Evolutionary conservation across 495 filamentous ascomycete species (phyloP).

Genomic region (Tetracladium marchalianum): DNA sequence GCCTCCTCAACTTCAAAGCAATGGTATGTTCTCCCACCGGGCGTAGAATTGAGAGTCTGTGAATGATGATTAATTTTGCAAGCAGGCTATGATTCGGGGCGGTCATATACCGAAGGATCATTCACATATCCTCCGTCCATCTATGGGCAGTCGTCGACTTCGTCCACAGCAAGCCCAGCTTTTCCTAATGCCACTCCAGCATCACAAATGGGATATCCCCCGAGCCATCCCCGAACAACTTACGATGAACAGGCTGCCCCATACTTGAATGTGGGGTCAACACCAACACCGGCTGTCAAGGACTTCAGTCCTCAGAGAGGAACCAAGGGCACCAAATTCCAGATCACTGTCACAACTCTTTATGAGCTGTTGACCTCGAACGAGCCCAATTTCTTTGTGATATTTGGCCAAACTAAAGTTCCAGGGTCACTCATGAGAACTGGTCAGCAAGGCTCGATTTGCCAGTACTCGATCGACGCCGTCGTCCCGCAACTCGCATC

Average conservation of each 20-base stretch:
- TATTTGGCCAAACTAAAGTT: constrained; percentile 65
- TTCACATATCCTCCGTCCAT: constrained; percentile 21
- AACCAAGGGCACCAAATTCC: constrained; percentile 54
- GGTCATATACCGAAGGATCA: constrained; percentile 20
- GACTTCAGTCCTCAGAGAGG: constrained; percentile 61
- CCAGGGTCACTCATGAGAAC: constrained; percentile 52
- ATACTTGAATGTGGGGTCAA: constrained; percentile 39
- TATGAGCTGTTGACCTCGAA: constrained; percentile 57
- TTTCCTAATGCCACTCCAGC: constrained; percentile 35
- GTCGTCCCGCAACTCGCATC: constrained; percentile 60
- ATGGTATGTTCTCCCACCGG: constrained; percentile 28
- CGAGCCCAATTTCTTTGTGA: constrained; percentile 49
- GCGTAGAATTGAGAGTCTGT: constrained; percentile 3
- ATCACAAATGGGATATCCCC: constrained; percentile 32
- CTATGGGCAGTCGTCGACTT: constrained; percentile 8
- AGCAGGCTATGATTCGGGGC: constrained; percentile 27
- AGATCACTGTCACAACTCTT: constrained; percentile 61
- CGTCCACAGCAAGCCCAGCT: constrained; percentile 26
- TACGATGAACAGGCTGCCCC: constrained; percentile 43
- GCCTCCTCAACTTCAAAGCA: constrained; percentile 24
- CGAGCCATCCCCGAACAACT: constrained; percentile 18
- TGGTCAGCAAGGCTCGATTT: constrained; percentile 43
- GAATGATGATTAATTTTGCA: constrained; percentile 26
- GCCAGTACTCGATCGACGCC: constrained; percentile 62
- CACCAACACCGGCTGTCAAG: constrained; percentile 48